These are phyloP conservation scores for Elongisporangium prolatum DNA, from an alignment of 352 stramenopile species.

Conservation along the genomic window DNA sequence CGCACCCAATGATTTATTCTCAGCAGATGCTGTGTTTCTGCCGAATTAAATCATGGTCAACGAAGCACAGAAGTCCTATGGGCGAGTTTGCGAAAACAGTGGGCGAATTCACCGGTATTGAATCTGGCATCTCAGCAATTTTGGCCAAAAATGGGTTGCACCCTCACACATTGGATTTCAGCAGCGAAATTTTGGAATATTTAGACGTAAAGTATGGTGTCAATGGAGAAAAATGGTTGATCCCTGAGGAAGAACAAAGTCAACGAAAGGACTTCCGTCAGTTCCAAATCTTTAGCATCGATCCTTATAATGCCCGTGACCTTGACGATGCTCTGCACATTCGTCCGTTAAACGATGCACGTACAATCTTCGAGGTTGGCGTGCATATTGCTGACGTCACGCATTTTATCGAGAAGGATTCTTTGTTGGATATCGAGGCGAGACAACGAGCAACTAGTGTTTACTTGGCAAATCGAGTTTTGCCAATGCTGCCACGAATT, in stretches of 20 bases:
- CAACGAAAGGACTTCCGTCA: constrained; percentile 89
- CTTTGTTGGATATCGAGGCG: constrained; percentile 92
- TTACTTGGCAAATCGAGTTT: constrained; percentile 93
- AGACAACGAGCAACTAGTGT: constrained; percentile 92
- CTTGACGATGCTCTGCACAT: constrained; percentile 97
- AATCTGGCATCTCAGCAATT: constrained; percentile 88
- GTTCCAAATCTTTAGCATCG: constrained; percentile 95
- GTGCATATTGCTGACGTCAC: constrained; percentile 99
- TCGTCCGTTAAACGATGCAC: constrained; percentile 45
- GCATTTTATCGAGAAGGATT: constrained; percentile 91
- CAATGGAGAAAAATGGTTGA: constrained; percentile 65
- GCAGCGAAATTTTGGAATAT: constrained; percentile 51
- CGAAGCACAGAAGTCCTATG: constrained; percentile 50
- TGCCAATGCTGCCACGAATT: constrained; percentile 96
- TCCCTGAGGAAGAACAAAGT: constrained; percentile 76
- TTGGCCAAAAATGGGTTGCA: constrained; percentile 90
- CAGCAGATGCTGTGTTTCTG: constrained; percentile 74
- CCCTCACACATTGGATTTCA: constrained; percentile 63
- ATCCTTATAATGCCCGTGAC: constrained; percentile 95
- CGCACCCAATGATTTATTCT: constrained; percentile 47
- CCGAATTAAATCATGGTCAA: constrained; percentile 62
- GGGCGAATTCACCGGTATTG: constrained; percentile 73
- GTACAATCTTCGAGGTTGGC: constrained; percentile 85
- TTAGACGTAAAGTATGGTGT: constrained; percentile 76
- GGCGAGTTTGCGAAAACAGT: constrained; percentile 77